Evolutionary conservation across 495 filamentous ascomycete genomes (phyloP).

Genomic region (Aspergillus asperescens): DNA sequence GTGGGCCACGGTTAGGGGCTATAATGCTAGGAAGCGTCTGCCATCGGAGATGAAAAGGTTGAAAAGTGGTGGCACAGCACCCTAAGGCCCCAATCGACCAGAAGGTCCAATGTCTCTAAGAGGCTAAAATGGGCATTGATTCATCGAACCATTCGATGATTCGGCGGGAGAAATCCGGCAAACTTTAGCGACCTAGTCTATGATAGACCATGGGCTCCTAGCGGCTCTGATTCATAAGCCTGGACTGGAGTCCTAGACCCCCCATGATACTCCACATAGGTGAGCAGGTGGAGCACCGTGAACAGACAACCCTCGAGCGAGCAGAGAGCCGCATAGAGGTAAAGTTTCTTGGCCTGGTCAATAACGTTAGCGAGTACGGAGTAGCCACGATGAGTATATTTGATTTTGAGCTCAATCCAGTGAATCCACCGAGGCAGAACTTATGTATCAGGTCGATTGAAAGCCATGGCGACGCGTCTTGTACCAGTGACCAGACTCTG

Average conservation of each 20-base stretch:
- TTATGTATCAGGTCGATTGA: background rate
- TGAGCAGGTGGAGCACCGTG: background rate
- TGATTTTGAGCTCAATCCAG: background rate
- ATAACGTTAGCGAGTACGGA: background rate
- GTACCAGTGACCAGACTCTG: background rate
- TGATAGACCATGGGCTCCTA: too few species aligned
- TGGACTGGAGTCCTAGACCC: too few species aligned
- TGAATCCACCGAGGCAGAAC: background rate
- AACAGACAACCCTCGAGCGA: background rate
- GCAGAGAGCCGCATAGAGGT: constrained; percentile 3
- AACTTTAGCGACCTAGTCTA: too few species aligned
- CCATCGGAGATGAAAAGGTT: background rate
- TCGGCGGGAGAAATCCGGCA: too few species aligned
- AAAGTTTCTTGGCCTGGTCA: background rate
- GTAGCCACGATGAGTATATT: background rate
- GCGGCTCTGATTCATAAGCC: too few species aligned
- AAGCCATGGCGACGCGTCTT: background rate
- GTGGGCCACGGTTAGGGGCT: background rate
- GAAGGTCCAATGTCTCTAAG: too few species aligned
- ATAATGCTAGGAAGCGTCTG: background rate
- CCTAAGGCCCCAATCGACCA: background rate
- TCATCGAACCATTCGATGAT: too few species aligned
- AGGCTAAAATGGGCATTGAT: background rate
- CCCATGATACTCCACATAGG: too few species aligned
- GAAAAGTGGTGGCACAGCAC: background rate